These are phyloP conservation scores for Blumeria hordei DNA, from an alignment of 2,329 filamentous ascomycete species.

Conservation along the genomic window DNA sequence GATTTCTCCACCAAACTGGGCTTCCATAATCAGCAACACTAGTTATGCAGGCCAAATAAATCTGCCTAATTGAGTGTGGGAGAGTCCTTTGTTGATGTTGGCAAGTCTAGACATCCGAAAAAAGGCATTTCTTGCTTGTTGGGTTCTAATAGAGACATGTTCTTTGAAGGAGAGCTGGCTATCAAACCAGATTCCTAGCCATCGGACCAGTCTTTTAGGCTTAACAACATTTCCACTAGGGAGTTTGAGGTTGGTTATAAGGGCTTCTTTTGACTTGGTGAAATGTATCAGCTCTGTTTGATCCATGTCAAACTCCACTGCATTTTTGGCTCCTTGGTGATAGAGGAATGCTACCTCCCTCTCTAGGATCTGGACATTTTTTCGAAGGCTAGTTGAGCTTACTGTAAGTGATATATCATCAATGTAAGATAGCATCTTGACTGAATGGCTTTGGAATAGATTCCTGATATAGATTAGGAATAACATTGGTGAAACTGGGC, in stretches of 20 bases:
- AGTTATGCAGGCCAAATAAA: not conserved
- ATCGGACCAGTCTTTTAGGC: not conserved
- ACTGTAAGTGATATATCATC: not conserved
- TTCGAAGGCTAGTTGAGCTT: not conserved
- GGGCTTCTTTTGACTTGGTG: not conserved
- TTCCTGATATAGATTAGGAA: not conserved
- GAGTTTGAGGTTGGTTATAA: not conserved
- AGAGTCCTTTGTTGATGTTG: not conserved
- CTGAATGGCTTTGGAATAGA: not conserved
- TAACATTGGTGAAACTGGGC: too few relatives aligned
- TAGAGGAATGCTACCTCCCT: not conserved
- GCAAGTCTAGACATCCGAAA: not conserved
- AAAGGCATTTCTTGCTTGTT: not conserved
- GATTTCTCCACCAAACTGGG: not conserved
- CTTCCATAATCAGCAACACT: not conserved
- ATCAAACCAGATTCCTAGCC: not conserved
- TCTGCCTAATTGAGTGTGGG: not conserved
- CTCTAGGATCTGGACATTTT: not conserved
- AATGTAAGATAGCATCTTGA: not conserved
- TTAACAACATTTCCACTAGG: not conserved
- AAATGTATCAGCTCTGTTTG: not conserved
- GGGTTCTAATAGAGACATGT: not conserved
- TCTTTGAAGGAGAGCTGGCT: not conserved
- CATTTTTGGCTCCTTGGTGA: not conserved
- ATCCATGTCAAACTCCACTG: not conserved